Evolutionary conservation across 257 asterid genomes (phyloP).

Genomic region (Orobanche coerulescens): DNA sequence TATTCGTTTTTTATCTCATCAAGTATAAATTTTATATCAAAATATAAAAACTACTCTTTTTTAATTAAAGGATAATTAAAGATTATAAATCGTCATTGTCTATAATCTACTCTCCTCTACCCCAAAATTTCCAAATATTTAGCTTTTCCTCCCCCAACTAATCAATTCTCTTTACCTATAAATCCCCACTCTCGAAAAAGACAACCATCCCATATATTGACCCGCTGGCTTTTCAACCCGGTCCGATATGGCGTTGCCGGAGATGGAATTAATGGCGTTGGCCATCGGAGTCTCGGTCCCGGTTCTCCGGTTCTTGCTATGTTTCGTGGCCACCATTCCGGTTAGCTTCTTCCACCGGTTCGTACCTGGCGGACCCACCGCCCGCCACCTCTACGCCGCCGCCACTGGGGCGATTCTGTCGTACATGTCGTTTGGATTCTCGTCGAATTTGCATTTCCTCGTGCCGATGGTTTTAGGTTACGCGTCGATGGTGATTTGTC

Average conservation of each 20-base stretch:
- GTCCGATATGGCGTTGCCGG: conserved; percentile 62
- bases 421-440: conserved; percentile 74
- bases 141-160: too few relatives aligned
- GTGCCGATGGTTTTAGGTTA: conserved; percentile 85
- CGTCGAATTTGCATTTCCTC: conserved; percentile 84
- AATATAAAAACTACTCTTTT: too few relatives aligned
- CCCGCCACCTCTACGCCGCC: conserved; percentile 77
- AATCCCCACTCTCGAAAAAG: too few relatives aligned
- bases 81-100: too few relatives aligned
- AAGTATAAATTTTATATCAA: too few relatives aligned
- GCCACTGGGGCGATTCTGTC: conserved; percentile 67
- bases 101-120: too few relatives aligned
- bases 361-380: conserved; percentile 68
- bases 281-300: conserved; percentile 88
- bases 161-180: too few relatives aligned
- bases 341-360: conserved; percentile 77
- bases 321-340: conserved; percentile 86
- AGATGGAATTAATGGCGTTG: conserved; percentile 75
- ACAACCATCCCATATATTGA: too few relatives aligned
- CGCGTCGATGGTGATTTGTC: conserved; percentile 61
- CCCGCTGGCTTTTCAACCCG: neutral
- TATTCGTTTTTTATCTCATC: too few relatives aligned
- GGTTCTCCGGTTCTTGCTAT: conserved; percentile 76
- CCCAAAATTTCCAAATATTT: too few relatives aligned
- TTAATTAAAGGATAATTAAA: too few relatives aligned